Evolutionary conservation across 2,329 filamentous ascomycete species (phyloP).

Genomic region (Talaromyces sp.): DNA sequence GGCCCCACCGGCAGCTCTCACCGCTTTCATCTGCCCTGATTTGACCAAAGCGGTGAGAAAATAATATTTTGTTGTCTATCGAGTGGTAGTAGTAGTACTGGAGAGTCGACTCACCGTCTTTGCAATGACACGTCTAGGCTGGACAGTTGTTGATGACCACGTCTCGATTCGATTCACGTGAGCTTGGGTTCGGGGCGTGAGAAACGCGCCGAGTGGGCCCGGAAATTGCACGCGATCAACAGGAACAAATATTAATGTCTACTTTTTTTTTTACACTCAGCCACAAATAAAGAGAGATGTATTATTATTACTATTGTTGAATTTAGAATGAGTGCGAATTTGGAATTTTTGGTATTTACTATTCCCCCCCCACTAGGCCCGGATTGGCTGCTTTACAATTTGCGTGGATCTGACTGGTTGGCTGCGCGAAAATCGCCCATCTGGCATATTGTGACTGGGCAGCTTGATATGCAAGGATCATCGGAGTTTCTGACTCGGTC

Average conservation of each 20-base stretch:
- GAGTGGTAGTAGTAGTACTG: background rate
- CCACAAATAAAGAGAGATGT: too few relatives aligned
- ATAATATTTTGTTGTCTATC: background rate
- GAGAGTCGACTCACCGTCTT: background rate
- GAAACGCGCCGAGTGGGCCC: background rate
- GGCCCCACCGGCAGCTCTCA: background rate
- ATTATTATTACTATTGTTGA: too few relatives aligned
- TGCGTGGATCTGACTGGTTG: slow-evolving; percentile 5
- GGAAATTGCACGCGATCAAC: background rate
- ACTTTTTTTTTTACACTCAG: too few relatives aligned
- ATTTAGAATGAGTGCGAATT: background rate
- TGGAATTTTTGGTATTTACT: background rate
- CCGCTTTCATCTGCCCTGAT: background rate
- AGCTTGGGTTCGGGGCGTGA: background rate
- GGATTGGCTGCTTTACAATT: slow-evolving; percentile 10
- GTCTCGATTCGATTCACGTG: background rate
- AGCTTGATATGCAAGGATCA: slow-evolving; percentile 6
- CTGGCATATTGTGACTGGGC: background rate
- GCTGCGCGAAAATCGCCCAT: background rate
- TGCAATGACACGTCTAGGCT: background rate
- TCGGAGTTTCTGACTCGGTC: slow-evolving; percentile 12
- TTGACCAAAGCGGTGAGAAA: background rate
- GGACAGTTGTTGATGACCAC: background rate
- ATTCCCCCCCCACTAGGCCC: background rate
- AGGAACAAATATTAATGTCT: background rate